These are phyloP conservation scores for Zanthoxylum bungeanum DNA, from an alignment of 345 rosid genomes.

Conservation along the genomic window DNA sequence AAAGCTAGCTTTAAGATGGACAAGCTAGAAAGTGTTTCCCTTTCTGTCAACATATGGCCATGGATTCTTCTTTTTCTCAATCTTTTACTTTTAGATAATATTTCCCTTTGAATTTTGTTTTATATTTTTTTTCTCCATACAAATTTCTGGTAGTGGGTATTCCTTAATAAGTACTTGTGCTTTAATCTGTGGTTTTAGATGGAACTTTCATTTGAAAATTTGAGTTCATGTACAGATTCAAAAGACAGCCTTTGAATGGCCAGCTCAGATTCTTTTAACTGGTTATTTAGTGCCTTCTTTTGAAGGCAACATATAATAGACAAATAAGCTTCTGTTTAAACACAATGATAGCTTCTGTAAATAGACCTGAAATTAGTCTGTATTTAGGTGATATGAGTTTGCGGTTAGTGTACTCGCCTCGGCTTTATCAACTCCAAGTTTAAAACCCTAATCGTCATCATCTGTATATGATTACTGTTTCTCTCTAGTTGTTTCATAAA, in stretches of 20 bases:
- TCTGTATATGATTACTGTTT: background rate
- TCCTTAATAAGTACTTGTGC: background rate
- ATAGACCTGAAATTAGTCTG: background rate
- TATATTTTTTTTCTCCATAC: background rate
- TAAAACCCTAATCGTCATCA: slow-evolving; percentile 14
- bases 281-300: background rate
- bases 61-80: background rate
- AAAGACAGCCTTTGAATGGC: background rate
- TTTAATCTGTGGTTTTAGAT: slow-evolving; percentile 6
- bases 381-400: background rate
- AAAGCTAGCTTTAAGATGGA: slow-evolving; percentile 1
- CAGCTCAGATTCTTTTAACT: background rate
- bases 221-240: background rate
- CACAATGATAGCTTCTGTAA: slow-evolving; percentile 9
- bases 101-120: background rate
- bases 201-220: slow-evolving; percentile 2
- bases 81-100: too few species aligned
- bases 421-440: background rate
- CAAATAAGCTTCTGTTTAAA: background rate
- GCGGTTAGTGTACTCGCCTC: slow-evolving; percentile 2
- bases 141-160: background rate
- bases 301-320: background rate
- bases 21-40: slow-evolving; percentile 8
- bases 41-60: slow-evolving; percentile 2
- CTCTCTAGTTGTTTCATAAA: background rate